These are phyloP conservation scores for Pythium brachiatum DNA, from an alignment of 352 stramenopile species.

Conservation along the genomic window DNA sequence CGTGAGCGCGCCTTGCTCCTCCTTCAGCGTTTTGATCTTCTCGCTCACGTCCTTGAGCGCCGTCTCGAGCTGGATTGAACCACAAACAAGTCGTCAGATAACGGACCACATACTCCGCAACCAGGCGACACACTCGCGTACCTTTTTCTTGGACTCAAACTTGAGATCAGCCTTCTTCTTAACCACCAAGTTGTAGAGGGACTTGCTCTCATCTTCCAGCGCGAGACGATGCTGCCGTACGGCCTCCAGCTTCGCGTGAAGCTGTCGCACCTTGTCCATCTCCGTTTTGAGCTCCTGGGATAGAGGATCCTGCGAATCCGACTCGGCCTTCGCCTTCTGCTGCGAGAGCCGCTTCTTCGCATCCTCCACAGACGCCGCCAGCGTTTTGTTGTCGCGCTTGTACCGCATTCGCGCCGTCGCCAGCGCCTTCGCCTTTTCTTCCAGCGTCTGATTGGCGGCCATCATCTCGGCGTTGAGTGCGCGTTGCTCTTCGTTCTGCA, in stretches of 20 bases:
- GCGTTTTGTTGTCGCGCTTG: slow-evolving; percentile 86
- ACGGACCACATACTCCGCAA: not conserved
- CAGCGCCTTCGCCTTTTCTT: slow-evolving; percentile 86
- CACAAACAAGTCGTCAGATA: slow-evolving; percentile 4
- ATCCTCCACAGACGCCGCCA: slow-evolving; percentile 69
- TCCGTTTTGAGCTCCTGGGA: slow-evolving; percentile 81
- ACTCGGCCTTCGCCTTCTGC: slow-evolving; percentile 74
- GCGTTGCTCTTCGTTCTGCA: slow-evolving; percentile 87
- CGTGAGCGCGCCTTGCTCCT: slow-evolving; percentile 73
- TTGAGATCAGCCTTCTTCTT: slow-evolving; percentile 89
- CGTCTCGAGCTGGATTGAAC: slow-evolving; percentile 58
- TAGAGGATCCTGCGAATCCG: slow-evolving; percentile 69
- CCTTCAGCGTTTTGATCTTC: slow-evolving; percentile 79
- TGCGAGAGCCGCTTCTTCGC: slow-evolving; percentile 82
- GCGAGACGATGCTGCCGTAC: slow-evolving; percentile 83
- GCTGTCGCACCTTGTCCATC: slow-evolving; percentile 82
- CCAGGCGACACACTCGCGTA: slow-evolving; percentile 23
- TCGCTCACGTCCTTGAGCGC: slow-evolving; percentile 79
- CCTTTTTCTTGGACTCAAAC: slow-evolving; percentile 89
- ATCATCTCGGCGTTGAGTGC: slow-evolving; percentile 81
- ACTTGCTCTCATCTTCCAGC: slow-evolving; percentile 87
- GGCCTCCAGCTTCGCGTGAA: slow-evolving; percentile 82
- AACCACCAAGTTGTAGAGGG: slow-evolving; percentile 87
- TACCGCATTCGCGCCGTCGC: slow-evolving; percentile 86
- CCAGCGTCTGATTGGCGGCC: slow-evolving; percentile 79